Evolutionary conservation across 2,329 filamentous ascomycete genomes (phyloP), one percentile per base, ranked within the genome.

Genomic region (Alternaria dauci): DNA sequence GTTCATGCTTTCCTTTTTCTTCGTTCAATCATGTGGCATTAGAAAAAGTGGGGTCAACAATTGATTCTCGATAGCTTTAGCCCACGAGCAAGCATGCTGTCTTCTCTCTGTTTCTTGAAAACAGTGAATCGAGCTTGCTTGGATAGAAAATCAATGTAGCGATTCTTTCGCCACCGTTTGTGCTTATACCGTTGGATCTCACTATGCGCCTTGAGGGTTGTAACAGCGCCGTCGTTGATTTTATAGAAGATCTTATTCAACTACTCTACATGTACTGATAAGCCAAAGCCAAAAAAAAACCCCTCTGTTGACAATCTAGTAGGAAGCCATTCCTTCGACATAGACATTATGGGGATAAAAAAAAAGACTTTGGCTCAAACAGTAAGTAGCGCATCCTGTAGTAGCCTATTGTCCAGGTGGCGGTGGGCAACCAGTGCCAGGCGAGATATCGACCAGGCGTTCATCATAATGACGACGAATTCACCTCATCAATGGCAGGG

Each of bases 71-170:
- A 48, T 36, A 48, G 46, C 46, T 32, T 23, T 48, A n/a, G 30
- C 46, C 36, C 38, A 23, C 23, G 12, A 14, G 18, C 38, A 41
- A 20, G 46, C 46, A 48, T 25, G 46, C 20, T 41, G 12, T 41
- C 30, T 48, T 48, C 32, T 48, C 46, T 48, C 34, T 34, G 32
- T 20, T 48, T 32, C 32, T 34, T 18, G 20, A 42, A 7, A 50
- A 50, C 30, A 36, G 25, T 38, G 46, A 14, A 26, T 50, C 23
- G 32, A 36, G 46, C 32, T 50, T 20, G 46, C 46, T 50, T 50
- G 46, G 46, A 50, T 50, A 50, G 46, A 50, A 50, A 36, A 50
- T 36, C 30, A 50, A 50, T 36, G n/a, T 36, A 50, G 46, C 46
- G 32, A 36, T 50, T 36, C 32, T 38, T 25, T 18, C 20, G 46